Evolutionary conservation across 345 rosid species (phyloP).

Genomic region (Lagerstroemia speciosa): DNA sequence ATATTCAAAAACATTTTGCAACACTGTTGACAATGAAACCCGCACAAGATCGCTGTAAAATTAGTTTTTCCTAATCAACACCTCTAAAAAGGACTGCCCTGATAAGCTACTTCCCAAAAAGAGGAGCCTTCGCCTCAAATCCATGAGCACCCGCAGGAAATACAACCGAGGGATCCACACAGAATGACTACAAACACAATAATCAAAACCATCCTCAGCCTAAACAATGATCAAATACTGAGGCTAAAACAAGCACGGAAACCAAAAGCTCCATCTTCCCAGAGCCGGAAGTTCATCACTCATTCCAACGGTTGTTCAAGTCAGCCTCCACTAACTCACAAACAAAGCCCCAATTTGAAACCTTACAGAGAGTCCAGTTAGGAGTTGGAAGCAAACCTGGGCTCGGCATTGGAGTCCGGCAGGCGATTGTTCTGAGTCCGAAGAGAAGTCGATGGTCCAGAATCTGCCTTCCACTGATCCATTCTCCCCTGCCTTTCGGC

Average conservation of each 20-base stretch:
- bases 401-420: constrained; percentile 12
- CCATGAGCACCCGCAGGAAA: too few species aligned
- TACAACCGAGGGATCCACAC: neutral
- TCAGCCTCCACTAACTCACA: too few species aligned
- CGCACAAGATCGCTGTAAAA: too few species aligned
- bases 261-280: neutral
- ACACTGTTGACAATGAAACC: too few species aligned
- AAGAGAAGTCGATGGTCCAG: constrained; percentile 26
- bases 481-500: constrained; percentile 9
- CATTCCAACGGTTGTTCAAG: too few species aligned
- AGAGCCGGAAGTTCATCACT: neutral
- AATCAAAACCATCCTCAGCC: too few species aligned
- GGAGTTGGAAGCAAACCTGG: constrained; percentile 26
- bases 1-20: neutral
- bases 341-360: neutral
- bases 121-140: neutral
- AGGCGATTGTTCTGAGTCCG: constrained; percentile 1
- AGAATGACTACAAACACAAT: neutral
- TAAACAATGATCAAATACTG: too few species aligned
- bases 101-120: neutral
- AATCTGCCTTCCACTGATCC: constrained; percentile 32
- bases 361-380: neutral
- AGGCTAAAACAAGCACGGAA: too few species aligned
- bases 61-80: neutral
- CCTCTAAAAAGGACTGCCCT: too few species aligned